These are phyloP conservation scores for Candida sp. DNA, from an alignment of 1,139 yeast species.

Conservation along the genomic window DNA sequence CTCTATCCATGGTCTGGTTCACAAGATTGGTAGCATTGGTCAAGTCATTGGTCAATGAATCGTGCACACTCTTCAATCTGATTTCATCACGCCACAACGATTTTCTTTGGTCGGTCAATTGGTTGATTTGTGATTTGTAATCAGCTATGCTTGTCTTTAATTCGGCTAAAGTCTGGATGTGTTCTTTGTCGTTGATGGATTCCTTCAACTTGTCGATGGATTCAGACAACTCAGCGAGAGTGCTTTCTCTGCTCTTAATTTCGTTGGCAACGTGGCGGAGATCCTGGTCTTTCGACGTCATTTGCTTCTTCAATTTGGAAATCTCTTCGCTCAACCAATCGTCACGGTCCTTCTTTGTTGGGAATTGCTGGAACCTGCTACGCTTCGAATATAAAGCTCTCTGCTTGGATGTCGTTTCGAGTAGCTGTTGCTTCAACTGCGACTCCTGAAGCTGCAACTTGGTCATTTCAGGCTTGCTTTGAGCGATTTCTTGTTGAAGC, in stretches of 20 bases:
- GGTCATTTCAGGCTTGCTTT: slow-evolving; percentile 46
- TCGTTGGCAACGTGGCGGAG: slow-evolving; percentile 22
- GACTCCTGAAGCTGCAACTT: slow-evolving; percentile 45
- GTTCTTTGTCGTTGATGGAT: slow-evolving; percentile 27
- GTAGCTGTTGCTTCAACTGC: slow-evolving; percentile 40
- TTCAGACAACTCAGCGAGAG: slow-evolving; percentile 23
- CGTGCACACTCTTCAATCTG: slow-evolving; percentile 56
- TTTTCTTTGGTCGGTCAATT: slow-evolving; percentile 69
- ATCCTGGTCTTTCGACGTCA: slow-evolving; percentile 27
- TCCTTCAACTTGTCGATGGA: slow-evolving; percentile 47
- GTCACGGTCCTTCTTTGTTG: slow-evolving; percentile 63
- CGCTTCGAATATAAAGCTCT: slow-evolving; percentile 74
- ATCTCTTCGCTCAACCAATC: slow-evolving; percentile 59
- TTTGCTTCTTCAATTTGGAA: slow-evolving; percentile 20
- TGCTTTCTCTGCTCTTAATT: slow-evolving; percentile 20
- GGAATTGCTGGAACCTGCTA: slow-evolving; percentile 69
- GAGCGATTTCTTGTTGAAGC: slow-evolving; percentile 25
- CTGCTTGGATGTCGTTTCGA: slow-evolving; percentile 55
- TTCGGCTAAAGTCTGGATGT: slow-evolving; percentile 22
- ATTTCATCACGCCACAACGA: slow-evolving; percentile 83
- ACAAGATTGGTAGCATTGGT: slow-evolving; percentile 61
- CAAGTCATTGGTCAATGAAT: slow-evolving; percentile 60
- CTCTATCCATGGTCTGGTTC: slow-evolving; percentile 75
- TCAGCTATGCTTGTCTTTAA: slow-evolving; percentile 39
- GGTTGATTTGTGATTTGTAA: slow-evolving; percentile 44